Conservation (phyloP, 345 rosid genomes). For the Eucalyptus dawsonii region DNA sequence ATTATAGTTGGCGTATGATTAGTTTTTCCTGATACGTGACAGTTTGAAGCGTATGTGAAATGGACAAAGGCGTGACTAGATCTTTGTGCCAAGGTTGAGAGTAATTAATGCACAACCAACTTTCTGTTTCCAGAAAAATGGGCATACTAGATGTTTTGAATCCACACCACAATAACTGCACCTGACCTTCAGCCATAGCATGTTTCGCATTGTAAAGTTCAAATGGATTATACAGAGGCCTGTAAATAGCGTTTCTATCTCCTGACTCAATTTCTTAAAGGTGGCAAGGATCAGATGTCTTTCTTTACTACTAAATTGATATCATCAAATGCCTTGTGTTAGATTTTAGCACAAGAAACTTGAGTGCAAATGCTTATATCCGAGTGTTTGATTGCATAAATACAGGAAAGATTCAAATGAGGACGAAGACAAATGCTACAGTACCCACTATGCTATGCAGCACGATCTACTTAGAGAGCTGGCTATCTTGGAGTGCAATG, state of each 20-base stretch:
- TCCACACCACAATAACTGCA: background rate
- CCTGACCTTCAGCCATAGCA: background rate
- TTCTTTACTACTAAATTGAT: background rate
- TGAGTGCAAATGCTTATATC: background rate
- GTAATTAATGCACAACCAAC: no score
- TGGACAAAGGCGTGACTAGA: no score
- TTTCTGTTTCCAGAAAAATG: background rate
- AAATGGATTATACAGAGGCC: background rate
- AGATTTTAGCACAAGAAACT: background rate
- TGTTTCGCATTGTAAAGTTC: background rate
- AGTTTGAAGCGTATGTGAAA: no score
- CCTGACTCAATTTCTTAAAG: background rate
- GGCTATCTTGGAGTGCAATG: constrained; percentile 9
- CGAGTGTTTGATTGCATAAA: background rate
- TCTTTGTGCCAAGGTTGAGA: no score
- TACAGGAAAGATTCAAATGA: background rate
- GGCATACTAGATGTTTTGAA: background rate
- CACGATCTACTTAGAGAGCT: constrained; percentile 39
- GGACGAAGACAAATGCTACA: background rate
- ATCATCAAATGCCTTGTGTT: background rate
- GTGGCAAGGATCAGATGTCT: background rate
- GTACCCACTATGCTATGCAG: constrained; percentile 9
- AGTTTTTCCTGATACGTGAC: no score
- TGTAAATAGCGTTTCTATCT: background rate
- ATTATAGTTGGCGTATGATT: no score